phyloP scores from a whole-genome alignment of 169 alveolate genomes.

The Perkinsus marinus region DNA sequence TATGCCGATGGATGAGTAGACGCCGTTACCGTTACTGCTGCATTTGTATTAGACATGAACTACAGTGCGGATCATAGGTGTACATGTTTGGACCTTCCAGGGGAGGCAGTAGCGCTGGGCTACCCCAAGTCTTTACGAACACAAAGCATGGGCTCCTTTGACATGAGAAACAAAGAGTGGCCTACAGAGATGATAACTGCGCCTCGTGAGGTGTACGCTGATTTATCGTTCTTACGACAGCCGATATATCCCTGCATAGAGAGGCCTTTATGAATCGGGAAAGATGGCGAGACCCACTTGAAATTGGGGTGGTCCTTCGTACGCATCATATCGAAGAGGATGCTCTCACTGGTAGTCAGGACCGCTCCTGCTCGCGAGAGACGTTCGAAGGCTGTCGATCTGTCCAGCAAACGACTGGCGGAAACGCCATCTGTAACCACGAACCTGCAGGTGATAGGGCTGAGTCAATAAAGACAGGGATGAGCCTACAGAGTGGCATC shows the following conservation, averaged over 20 bases:
- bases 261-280: too few relatives aligned
- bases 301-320: not conserved
- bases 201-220: not conserved
- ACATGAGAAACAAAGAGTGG: not conserved
- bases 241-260: not conserved
- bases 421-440: not conserved
- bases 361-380: not conserved
- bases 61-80: too few relatives aligned
- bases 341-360: not conserved
- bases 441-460: not conserved
- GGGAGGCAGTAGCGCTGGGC: too few relatives aligned
- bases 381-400: not conserved
- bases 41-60: not conserved
- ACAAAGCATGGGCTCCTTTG: too few relatives aligned
- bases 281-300: not conserved
- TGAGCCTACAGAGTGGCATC: not conserved
- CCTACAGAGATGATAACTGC: not conserved
- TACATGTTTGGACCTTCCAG: too few relatives aligned
- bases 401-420: not conserved
- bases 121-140: too few relatives aligned
- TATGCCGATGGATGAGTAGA: not conserved
- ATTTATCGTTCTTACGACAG: not conserved
- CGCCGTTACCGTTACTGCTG: not conserved
- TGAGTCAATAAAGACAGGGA: not conserved
- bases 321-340: not conserved